Evolutionary conservation across 176 grass and related monocot genomes (phyloP), one percentile per base, ranked within the genome.

Genomic region (Zoysia pacifica): DNA sequence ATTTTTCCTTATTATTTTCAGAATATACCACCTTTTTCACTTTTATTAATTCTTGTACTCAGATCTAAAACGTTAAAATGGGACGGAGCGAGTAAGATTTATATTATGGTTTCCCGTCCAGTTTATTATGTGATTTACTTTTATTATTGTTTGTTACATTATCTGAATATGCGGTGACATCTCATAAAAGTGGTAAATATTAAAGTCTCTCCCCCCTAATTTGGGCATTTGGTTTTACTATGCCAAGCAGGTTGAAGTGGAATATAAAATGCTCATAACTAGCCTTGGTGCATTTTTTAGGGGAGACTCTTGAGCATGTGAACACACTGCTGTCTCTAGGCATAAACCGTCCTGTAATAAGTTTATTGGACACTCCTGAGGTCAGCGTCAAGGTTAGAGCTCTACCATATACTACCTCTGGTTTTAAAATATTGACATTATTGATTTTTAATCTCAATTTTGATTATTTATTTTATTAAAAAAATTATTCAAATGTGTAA

Each of bases 241-340:
- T 65, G 58, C 2, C 68, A 48, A 64, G 18, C 40, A 67, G 50
- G 12, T 72, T 72, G 55, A 60, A 65, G 42, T 69, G 36, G 5
- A 37, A 61, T 56, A 3, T 16, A 48, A 49, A 8, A 59, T 70
- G 67, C 39, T 67, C 6, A 28, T 38, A 0, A 65, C 76, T 52
- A 35, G 0, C 14, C 6, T 8, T 58, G 48, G 48, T 58, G 3
- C 61, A 35, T 73, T 15, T 60, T 85, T 12, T 69, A 89, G 87
- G 78, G 20, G 87, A 89, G 67, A 53, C 62, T 41, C 78, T 86
- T 68, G 87, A 86, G 79, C 87, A 89, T 82, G 87, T 89, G 61
- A 85, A 77, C 62, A 86, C 79, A 8, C 52, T 86, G n/a, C 39
- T 89, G 56, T 86, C 87, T 42, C 78, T 89, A 19, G 87, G 87